Evolutionary conservation across 495 filamentous ascomycete species (phyloP), one percentile per base, ranked within the genome.

Genomic region (Neurospora terricola): DNA sequence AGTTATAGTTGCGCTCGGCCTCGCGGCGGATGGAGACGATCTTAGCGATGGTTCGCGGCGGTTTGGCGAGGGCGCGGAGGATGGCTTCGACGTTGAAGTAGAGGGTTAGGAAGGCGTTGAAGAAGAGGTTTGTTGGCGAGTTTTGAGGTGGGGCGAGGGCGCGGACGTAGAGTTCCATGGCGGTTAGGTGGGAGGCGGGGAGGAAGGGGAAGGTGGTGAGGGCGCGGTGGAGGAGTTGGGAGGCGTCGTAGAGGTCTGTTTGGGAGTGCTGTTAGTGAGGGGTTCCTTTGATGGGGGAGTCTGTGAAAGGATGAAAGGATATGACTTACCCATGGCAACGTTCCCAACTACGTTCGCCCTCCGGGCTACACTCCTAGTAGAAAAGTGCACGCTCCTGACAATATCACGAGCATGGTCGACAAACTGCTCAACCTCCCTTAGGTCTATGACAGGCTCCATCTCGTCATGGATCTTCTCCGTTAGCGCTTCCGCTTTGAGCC

Each of bases 401-500:
- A 93, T 93, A 68, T 97, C 94, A 74, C 94, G 88, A 3, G 96
- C 95, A 77, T 96, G 91, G 66, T 90, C 89, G 69, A 97, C 89
- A 80, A 98, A 98, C 77, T 94, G 90, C 77, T 98, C 96, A 6
- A 97, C 94, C 79, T 97, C 94, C n/a, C 89, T 87, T 69, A 94
- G 89, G 72, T 97, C 94, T 73, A 93, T 90, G 9, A 97, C 82
- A 0, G 96, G 94, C 38, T 91, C 88, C 76, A 91, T 91, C 76
- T 99, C 96, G 36, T 98, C 96, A 71, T 89, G 87, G 21, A 99
- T 89, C 27, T 90, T 93, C 79, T 99, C 96, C 18, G 86, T 83
- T 69, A 94, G 88, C 0, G 90, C 88, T 76, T 93, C 90, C 4
- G 94, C 94, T 81, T 99, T 99, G 70, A 91, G 88, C 45, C 88